Conservation (phyloP, 352 stramenopile genomes). For the Phytophthora tentaculata region DNA sequence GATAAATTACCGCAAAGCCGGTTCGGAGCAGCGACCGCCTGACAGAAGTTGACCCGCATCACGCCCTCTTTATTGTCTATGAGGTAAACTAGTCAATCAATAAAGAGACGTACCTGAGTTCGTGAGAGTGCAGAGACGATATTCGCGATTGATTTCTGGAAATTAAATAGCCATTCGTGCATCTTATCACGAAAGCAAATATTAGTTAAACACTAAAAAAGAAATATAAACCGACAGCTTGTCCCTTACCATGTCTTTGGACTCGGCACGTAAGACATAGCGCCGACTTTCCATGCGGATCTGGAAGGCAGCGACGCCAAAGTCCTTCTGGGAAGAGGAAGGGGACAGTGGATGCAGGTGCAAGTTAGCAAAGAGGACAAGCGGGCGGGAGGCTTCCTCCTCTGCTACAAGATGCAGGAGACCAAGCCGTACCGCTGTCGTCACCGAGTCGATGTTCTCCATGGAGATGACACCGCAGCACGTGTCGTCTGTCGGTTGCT, state of each 20-base stretch:
- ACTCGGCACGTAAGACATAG: conserved; percentile 81
- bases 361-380: conserved; percentile 35
- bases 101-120: conserved; percentile 47
- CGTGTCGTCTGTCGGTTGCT: conserved; percentile 58
- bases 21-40: conserved; percentile 56
- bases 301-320: conserved; percentile 81
- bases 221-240: background rate
- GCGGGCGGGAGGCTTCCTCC: conserved; percentile 13
- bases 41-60: conserved; percentile 29
- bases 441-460: conserved; percentile 85
- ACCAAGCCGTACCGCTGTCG: conserved; percentile 66
- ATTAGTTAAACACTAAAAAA: conserved; percentile 9
- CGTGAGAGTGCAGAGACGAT: conserved; percentile 82
- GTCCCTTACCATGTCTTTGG: conserved; percentile 77
- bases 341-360: conserved; percentile 19
- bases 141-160: conserved; percentile 90
- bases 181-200: conserved; percentile 59
- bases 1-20: conserved; percentile 59
- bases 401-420: conserved; percentile 16
- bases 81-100: background rate
- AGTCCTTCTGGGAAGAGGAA: conserved; percentile 70
- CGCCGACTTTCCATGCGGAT: conserved; percentile 80
- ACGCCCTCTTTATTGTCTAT: background rate
- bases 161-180: conserved; percentile 91
- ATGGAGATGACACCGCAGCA: conserved; percentile 82